These are phyloP conservation scores for Exophiala mesophila DNA, from an alignment of 2,329 filamentous ascomycete genomes.

Conservation along the genomic window DNA sequence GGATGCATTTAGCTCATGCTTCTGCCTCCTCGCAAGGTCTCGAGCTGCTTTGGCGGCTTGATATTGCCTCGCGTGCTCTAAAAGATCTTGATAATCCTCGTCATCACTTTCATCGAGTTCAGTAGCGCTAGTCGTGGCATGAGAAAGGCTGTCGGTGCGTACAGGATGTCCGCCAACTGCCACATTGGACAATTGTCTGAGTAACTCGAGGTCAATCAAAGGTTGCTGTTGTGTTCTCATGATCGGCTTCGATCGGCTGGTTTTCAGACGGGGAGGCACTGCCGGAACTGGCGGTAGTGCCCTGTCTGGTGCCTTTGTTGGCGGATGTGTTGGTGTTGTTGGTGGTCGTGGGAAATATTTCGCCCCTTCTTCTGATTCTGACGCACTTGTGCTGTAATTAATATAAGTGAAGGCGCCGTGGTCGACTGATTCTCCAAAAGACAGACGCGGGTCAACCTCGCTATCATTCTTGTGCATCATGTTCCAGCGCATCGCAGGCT, in stretches of 20 bases:
- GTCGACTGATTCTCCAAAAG: conserved; percentile 16
- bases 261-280: conserved; percentile 2
- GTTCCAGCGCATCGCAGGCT: conserved; percentile 7
- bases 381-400: conserved; percentile 22
- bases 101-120: conserved; percentile 7
- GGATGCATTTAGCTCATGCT: neutral
- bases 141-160: conserved; percentile 13
- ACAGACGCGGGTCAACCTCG: conserved; percentile 16
- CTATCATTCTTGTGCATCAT: conserved; percentile 20
- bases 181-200: conserved; percentile 6
- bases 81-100: conserved; percentile 12
- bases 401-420: conserved; percentile 19
- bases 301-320: conserved; percentile 13
- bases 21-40: neutral
- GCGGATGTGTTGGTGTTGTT: conserved; percentile 3
- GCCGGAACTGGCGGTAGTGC: conserved; percentile 15
- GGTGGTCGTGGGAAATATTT: conserved; percentile 19
- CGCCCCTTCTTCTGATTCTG: conserved; percentile 13
- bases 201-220: conserved; percentile 1
- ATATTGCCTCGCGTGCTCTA: conserved; percentile 6
- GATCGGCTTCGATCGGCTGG: conserved; percentile 6
- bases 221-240: neutral
- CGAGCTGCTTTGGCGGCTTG: conserved; percentile 3
- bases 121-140: neutral
- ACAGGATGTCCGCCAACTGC: conserved; percentile 13